Conservation (phyloP, 176 grass and related monocot species). For the Phyllostachys edulis region DNA sequence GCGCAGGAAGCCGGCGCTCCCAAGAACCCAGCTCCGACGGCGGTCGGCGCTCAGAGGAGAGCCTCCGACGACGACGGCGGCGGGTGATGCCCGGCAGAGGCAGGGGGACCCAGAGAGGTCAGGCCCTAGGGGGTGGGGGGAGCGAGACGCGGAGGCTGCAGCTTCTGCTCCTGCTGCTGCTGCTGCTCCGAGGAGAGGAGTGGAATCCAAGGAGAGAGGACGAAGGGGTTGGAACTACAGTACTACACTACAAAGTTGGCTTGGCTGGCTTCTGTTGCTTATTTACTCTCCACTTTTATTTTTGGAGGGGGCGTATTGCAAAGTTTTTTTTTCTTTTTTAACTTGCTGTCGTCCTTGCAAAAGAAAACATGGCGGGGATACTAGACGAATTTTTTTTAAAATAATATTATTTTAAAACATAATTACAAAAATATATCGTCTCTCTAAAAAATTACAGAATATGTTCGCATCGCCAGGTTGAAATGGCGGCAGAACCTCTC, state of each 20-base stretch:
- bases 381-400: too few species aligned
- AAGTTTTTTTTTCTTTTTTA: neutral
- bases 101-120: neutral
- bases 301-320: neutral
- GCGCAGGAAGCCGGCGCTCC: neutral
- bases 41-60: neutral
- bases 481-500: too few species aligned
- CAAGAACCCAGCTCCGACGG: neutral
- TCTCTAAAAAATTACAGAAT: too few species aligned
- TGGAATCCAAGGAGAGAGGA: conserved; percentile 53
- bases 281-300: neutral
- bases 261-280: neutral
- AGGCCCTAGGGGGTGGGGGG: neutral
- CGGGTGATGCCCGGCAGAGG: neutral
- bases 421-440: too few species aligned
- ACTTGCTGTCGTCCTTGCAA: too few species aligned
- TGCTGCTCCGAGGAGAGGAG: conserved; percentile 38
- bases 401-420: too few species aligned
- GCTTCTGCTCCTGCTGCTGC: neutral
- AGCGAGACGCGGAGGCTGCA: neutral
- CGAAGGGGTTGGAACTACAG: conserved; percentile 9
- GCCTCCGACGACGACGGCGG: neutral
- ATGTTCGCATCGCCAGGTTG: too few species aligned
- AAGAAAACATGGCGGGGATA: too few species aligned
- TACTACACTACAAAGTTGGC: neutral